phyloP scores from a whole-genome alignment of 352 stramenopile species.

The Phytophthora constricta region DNA sequence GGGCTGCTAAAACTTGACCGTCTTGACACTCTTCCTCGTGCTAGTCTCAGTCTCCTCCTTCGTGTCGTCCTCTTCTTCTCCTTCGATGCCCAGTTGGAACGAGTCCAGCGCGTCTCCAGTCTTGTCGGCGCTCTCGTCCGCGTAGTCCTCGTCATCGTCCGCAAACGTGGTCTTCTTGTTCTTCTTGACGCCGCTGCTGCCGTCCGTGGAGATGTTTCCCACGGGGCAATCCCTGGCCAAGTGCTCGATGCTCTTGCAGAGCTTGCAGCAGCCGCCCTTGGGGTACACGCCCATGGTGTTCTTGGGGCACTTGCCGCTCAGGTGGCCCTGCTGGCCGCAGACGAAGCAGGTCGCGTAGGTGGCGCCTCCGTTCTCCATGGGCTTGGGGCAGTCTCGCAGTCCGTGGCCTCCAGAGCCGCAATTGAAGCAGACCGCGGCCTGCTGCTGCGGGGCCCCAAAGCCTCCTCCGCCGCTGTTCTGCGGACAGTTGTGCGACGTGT shows the following conservation, averaged over 20 bases:
- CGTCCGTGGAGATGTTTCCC: conserved; percentile 69
- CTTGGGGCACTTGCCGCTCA: conserved; percentile 87
- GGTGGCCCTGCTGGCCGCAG: conserved; percentile 84
- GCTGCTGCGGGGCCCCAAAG: conserved; percentile 30
- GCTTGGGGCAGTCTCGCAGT: conserved; percentile 74
- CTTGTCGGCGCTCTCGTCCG: conserved; percentile 35
- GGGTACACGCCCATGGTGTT: conserved; percentile 90
- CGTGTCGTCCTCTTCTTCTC: conserved; percentile 40
- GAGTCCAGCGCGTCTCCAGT: conserved; percentile 65
- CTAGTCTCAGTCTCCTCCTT: conserved; percentile 8
- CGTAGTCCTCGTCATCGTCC: conserved; percentile 60
- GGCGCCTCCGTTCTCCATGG: conserved; percentile 66
- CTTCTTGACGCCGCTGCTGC: conserved; percentile 53
- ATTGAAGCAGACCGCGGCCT: conserved; percentile 83
- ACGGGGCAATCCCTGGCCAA: conserved; percentile 85
- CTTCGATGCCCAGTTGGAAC: conserved; percentile 48
- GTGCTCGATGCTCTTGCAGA: conserved; percentile 86
- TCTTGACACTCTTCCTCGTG: conserved; percentile 36
- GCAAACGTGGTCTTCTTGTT: conserved; percentile 87
- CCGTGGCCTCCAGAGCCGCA: conserved; percentile 77
- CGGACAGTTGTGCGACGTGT: conserved; percentile 86
- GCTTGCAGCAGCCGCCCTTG: conserved; percentile 89
- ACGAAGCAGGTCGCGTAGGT: conserved; percentile 89
- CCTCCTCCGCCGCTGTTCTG: conserved; percentile 39
- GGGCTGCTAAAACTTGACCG: conserved; percentile 56